phyloP scores from a whole-genome alignment of 176 grass and related monocot species.

The Ensete ventricosum region DNA sequence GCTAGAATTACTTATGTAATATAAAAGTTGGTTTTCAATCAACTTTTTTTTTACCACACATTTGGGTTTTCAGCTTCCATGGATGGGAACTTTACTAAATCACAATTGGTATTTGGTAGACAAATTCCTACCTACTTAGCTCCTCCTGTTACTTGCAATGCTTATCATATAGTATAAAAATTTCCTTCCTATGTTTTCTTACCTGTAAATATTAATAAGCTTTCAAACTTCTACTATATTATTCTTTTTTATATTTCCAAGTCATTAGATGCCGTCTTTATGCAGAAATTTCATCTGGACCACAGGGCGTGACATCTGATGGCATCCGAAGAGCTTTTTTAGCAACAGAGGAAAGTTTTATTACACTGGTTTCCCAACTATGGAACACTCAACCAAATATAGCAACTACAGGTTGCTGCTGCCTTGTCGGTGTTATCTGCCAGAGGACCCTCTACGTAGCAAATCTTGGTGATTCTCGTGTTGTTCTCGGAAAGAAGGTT shows the following conservation, averaged over 20 bases:
- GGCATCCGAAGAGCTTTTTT: conserved; percentile 57
- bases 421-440: conserved; percentile 59
- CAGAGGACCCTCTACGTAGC: conserved; percentile 56
- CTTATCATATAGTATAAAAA: background rate
- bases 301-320: conserved; percentile 30
- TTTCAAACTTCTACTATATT: background rate
- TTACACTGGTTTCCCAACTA: conserved; percentile 34
- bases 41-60: background rate
- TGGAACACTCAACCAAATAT: conserved; percentile 60
- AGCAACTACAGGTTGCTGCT: conserved; percentile 69
- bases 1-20: background rate
- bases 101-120: no score
- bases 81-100: no score
- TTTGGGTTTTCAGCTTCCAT: no score
- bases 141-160: background rate
- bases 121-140: background rate
- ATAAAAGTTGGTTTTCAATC: background rate
- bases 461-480: conserved; percentile 72
- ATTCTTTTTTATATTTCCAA: background rate
- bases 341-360: conserved; percentile 64
- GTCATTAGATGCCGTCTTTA: conserved; percentile 12
- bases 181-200: background rate
- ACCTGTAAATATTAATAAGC: background rate
- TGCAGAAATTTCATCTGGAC: conserved; percentile 61
- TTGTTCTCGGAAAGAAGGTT: conserved; percentile 62